phyloP scores from a whole-genome alignment of 2,329 filamentous ascomycete genomes.

The Trichoderma arundinaceum region DNA sequence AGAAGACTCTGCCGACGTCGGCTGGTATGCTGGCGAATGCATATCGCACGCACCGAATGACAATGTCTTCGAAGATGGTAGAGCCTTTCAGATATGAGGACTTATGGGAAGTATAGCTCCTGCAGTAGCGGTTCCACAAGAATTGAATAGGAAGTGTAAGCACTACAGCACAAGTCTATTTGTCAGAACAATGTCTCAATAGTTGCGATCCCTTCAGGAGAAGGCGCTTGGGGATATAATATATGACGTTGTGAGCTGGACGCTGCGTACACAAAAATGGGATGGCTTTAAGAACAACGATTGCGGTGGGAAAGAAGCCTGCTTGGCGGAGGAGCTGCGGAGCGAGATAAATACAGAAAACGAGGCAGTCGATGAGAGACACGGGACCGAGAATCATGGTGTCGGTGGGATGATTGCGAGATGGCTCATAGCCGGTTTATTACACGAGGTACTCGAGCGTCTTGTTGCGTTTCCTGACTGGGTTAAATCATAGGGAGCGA shows the following conservation, averaged over 20 bases:
- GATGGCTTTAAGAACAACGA: slow-evolving; percentile 64
- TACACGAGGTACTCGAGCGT: too few species aligned
- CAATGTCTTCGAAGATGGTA: slow-evolving; percentile 77
- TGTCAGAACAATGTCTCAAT: background rate
- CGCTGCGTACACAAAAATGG: slow-evolving; percentile 70
- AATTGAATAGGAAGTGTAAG: slow-evolving; percentile 42
- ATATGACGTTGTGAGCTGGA: too few species aligned
- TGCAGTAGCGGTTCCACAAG: slow-evolving; percentile 43
- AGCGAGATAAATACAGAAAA: slow-evolving; percentile 72
- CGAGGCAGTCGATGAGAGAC: slow-evolving; percentile 75
- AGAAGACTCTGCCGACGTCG: slow-evolving; percentile 74
- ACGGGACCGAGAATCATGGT: slow-evolving; percentile 76
- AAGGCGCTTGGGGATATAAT: background rate
- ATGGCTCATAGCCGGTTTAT: slow-evolving; percentile 20
- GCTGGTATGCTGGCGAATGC: slow-evolving; percentile 75
- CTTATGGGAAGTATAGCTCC: slow-evolving; percentile 38
- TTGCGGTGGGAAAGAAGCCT: slow-evolving; percentile 63
- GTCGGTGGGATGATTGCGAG: slow-evolving; percentile 10
- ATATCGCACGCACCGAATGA: slow-evolving; percentile 78
- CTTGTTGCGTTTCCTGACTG: background rate
- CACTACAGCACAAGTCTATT: slow-evolving; percentile 34
- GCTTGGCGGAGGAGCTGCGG: slow-evolving; percentile 74
- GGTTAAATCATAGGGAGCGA: background rate
- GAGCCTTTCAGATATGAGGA: slow-evolving; percentile 70
- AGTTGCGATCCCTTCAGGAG: background rate